These are phyloP conservation scores for Rhodosporidiobolus odoratus DNA, from an alignment of 768 basidiomycete species.

Conservation along the genomic window DNA sequence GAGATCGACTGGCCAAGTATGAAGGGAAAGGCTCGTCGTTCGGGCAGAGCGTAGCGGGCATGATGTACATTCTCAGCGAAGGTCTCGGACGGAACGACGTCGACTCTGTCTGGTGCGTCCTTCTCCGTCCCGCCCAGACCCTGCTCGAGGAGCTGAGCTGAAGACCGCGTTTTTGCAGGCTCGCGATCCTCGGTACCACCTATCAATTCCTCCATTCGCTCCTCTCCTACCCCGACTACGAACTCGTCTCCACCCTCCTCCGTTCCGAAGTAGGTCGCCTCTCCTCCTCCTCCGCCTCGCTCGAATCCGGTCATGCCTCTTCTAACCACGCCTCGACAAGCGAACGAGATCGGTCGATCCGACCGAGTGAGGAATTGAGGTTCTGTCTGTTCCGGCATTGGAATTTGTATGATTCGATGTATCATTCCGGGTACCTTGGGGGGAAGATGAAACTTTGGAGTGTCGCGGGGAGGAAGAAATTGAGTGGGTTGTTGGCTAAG, in stretches of 20 bases:
- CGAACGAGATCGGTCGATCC: conserved; percentile 69
- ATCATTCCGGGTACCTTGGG: conserved; percentile 92
- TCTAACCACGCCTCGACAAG: conserved; percentile 42
- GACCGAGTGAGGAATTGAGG: conserved; percentile 78
- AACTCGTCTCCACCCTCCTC: conserved; percentile 70
- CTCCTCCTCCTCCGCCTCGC: conserved; percentile 29
- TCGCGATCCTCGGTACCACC: conserved; percentile 87
- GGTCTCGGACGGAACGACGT: conserved; percentile 88
- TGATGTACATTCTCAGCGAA: conserved; percentile 82
- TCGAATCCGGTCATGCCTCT: conserved; percentile 21
- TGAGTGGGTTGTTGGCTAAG: conserved; percentile 89
- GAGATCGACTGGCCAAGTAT: conserved; percentile 67
- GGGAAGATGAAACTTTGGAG: conserved; percentile 95
- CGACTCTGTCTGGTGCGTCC: conserved; percentile 79
- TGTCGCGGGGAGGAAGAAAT: conserved; percentile 78
- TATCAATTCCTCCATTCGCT: conserved; percentile 82
- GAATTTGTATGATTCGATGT: conserved; percentile 97
- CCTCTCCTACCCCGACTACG: conserved; percentile 81
- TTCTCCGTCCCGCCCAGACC: background rate
- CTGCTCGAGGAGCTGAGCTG: background rate
- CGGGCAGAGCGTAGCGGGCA: conserved; percentile 82
- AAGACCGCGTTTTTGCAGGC: conserved; percentile 55
- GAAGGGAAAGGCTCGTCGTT: conserved; percentile 78
- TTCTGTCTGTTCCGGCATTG: conserved; percentile 96
- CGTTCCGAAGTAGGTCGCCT: conserved; percentile 88